Evolutionary conservation across 768 basidiomycete genomes (phyloP).

Genomic region (Austroboletus eburneus): DNA sequence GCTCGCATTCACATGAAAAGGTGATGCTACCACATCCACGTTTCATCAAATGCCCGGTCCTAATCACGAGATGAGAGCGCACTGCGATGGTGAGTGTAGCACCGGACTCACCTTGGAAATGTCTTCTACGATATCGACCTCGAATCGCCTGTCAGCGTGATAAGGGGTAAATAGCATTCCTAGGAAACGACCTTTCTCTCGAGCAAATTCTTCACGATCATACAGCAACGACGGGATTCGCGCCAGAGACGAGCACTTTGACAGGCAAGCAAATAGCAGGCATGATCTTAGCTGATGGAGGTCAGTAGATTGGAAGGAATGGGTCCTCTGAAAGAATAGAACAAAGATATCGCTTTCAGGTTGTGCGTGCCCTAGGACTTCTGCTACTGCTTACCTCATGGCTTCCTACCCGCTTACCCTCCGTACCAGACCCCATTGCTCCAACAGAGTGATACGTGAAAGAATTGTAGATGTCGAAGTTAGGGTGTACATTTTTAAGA

Average conservation of each 20-base stretch:
- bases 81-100: too few species aligned
- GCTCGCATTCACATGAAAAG: constrained; percentile 48
- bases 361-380: too few species aligned
- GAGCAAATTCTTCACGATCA: constrained; percentile 58
- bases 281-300: too few species aligned
- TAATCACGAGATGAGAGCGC: constrained; percentile 13
- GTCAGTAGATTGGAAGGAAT: too few species aligned
- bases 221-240: constrained; percentile 21
- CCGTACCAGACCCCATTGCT: too few species aligned
- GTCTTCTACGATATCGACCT: constrained; percentile 65
- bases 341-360: too few species aligned
- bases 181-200: constrained; percentile 60
- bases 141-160: constrained; percentile 47
- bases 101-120: constrained; percentile 47
- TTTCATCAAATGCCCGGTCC: constrained; percentile 74
- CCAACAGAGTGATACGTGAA: too few species aligned
- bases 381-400: too few species aligned
- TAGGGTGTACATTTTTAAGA: too few species aligned
- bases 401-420: too few species aligned
- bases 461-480: too few species aligned
- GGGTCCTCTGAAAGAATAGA: too few species aligned
- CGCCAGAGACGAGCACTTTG: constrained; percentile 30
- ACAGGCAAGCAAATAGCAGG: constrained; percentile 22
- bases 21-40: constrained; percentile 70
- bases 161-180: constrained; percentile 47